Percentiles rank a stretch among this genome's conserved stretches.
These are phyloP conservation scores for Sparassis latifolia DNA, from an alignment of 1,284 basidiomycete species.

Conservation along the genomic window DNA sequence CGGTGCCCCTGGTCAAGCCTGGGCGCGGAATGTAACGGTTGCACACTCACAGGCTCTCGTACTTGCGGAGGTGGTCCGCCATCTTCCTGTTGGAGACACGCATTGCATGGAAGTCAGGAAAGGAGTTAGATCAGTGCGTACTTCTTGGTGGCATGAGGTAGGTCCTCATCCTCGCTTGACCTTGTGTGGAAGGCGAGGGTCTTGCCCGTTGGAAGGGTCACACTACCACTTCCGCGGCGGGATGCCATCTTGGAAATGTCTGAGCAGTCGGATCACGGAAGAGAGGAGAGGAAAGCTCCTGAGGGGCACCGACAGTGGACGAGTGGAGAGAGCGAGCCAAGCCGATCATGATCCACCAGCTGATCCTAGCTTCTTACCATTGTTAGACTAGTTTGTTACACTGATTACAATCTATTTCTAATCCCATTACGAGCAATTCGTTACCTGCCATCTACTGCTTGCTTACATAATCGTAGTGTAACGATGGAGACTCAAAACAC, in stretches of 20 bases:
- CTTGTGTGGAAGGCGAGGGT: conserved; percentile 74
- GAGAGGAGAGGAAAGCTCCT: background rate
- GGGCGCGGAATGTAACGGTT: background rate
- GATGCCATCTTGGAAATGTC: conserved; percentile 30
- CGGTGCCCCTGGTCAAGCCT: background rate
- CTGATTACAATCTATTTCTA: no score
- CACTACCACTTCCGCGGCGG: conserved; percentile 68
- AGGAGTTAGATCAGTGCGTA: conserved; percentile 27
- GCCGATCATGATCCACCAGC: no score
- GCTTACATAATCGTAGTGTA: no score
- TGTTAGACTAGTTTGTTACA: no score
- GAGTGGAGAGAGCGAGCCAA: no score
- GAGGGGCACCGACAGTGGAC: no score
- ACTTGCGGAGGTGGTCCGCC: conserved; percentile 85
- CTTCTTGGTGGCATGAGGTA: conserved; percentile 86
- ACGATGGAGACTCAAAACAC: no score
- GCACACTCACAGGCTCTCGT: conserved; percentile 66
- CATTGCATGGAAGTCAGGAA: conserved; percentile 13
- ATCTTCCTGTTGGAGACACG: conserved; percentile 55
- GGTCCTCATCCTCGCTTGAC: conserved; percentile 73
- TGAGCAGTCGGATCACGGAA: background rate
- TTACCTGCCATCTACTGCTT: no score
- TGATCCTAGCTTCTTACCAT: no score
- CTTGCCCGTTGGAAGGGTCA: conserved; percentile 66
- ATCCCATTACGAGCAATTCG: no score